phyloP scores from a whole-genome alignment of 2,329 filamentous ascomycete genomes.

The Thelonectria blattea region DNA sequence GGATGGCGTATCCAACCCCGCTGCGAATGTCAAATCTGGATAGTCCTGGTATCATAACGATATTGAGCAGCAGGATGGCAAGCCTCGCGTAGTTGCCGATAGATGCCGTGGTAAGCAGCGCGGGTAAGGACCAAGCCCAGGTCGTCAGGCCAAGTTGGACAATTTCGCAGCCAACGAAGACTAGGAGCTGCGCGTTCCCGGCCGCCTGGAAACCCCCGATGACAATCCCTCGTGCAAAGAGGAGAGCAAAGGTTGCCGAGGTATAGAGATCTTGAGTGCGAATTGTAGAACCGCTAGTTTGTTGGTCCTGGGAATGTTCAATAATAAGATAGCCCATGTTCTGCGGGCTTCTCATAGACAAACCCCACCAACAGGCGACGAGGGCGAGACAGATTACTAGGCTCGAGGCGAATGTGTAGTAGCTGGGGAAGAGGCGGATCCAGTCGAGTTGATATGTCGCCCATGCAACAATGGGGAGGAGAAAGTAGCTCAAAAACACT shows the following conservation, averaged over 20 bases:
- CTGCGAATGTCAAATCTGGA: conserved; percentile 66
- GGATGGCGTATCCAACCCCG: conserved; percentile 72
- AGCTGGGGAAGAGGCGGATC: conserved; percentile 24
- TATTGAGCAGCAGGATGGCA: conserved; percentile 31
- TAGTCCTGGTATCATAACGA: conserved; percentile 64
- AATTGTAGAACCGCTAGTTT: conserved; percentile 47
- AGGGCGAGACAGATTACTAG: conserved; percentile 32
- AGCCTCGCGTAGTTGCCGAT: conserved; percentile 18
- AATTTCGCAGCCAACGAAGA: conserved; percentile 22
- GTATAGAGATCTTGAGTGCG: conserved; percentile 57
- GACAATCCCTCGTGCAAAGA: conserved; percentile 22
- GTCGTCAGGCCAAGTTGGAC: conserved; percentile 4
- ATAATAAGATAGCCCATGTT: conserved; percentile 34
- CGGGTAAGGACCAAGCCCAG: conserved; percentile 67
- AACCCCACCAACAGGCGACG: conserved; percentile 39
- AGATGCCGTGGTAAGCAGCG: conserved; percentile 5
- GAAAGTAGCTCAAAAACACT: conserved; percentile 76
- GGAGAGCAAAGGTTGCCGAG: conserved; percentile 21
- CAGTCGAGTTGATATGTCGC: conserved; percentile 72
- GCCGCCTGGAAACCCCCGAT: conserved; percentile 25
- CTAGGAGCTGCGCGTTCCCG: conserved; percentile 8
- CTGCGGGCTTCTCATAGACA: conserved; percentile 31
- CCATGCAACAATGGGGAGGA: conserved; percentile 73
- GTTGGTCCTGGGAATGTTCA: conserved; percentile 70
- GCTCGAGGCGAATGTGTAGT: conserved; percentile 44